phyloP scores from a whole-genome alignment of 345 rosid species.

The Salix suchowensis region DNA sequence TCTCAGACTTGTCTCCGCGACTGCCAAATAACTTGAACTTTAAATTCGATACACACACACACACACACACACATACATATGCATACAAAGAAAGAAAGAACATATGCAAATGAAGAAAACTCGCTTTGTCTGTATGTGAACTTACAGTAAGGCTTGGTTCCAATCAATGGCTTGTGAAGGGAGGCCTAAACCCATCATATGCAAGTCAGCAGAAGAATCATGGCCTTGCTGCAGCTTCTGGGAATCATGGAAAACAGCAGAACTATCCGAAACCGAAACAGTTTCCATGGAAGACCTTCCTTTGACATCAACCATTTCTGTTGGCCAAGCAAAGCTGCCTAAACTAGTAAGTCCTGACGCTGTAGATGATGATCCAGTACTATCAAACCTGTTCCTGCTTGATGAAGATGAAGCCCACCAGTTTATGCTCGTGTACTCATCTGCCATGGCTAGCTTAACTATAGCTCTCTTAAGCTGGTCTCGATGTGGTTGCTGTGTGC shows the following conservation, averaged over 20 bases:
- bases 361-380: conserved; percentile 44
- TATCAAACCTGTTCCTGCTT: conserved; percentile 44
- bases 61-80: not conserved
- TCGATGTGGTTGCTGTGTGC: not conserved
- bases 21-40: conserved; percentile 19
- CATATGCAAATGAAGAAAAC: not conserved
- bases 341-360: conserved; percentile 42
- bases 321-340: conserved; percentile 54
- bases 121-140: not conserved
- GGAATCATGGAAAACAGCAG: conserved; percentile 49
- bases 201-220: conserved; percentile 37
- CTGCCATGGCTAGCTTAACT: conserved; percentile 47
- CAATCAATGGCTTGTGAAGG: conserved; percentile 82
- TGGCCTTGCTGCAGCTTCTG: conserved; percentile 36
- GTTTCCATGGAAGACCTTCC: conserved; percentile 63
- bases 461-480: not conserved
- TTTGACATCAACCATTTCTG: conserved; percentile 41
- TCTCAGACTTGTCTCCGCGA: conserved; percentile 63
- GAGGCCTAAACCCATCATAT: conserved; percentile 85
- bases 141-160: conserved; percentile 82
- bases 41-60: not conserved
- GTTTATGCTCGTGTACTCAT: conserved; percentile 46
- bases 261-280: conserved; percentile 41
- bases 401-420: conserved; percentile 73
- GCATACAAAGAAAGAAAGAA: not conserved